A percentile compares a stretch with the other conserved stretches of the same genome.
phyloP scores from a whole-genome alignment of 2,329 filamentous ascomycete genomes.

The Epichloe hybrida region DNA sequence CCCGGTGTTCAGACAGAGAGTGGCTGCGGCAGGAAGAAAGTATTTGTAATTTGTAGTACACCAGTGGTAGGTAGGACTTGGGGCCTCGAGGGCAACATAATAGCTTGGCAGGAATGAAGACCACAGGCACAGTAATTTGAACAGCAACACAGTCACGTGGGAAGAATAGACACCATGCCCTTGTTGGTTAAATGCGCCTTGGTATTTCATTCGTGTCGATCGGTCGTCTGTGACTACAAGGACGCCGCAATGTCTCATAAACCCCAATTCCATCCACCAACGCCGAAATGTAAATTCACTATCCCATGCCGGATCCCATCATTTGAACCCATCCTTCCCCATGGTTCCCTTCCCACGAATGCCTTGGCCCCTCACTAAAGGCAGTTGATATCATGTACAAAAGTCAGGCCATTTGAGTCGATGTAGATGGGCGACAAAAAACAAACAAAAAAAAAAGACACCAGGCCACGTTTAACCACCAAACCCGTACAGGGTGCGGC shows the following conservation, averaged over 20 bases:
- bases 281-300: constrained; percentile 7
- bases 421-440: not conserved
- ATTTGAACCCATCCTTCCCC: constrained; percentile 4
- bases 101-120: not conserved
- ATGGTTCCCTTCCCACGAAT: not conserved
- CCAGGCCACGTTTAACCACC: constrained; percentile 50
- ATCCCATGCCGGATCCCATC: constrained; percentile 16
- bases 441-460: not conserved
- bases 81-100: not conserved
- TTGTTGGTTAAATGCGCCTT: not conserved
- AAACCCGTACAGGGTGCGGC: constrained; percentile 75
- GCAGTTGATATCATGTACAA: constrained; percentile 3
- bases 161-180: not conserved
- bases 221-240: constrained; percentile 17
- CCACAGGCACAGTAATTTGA: not conserved
- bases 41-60: constrained; percentile 44
- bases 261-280: constrained; percentile 2
- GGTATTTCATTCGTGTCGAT: constrained; percentile 11
- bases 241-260: constrained; percentile 17
- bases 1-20: constrained; percentile 69
- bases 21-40: constrained; percentile 82
- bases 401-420: not conserved
- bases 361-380: not conserved
- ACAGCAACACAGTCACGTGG: constrained; percentile 12
- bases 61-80: not conserved